These are phyloP conservation scores for Lyophyllum shimeji DNA, from an alignment of 768 basidiomycete species.

Conservation along the genomic window DNA sequence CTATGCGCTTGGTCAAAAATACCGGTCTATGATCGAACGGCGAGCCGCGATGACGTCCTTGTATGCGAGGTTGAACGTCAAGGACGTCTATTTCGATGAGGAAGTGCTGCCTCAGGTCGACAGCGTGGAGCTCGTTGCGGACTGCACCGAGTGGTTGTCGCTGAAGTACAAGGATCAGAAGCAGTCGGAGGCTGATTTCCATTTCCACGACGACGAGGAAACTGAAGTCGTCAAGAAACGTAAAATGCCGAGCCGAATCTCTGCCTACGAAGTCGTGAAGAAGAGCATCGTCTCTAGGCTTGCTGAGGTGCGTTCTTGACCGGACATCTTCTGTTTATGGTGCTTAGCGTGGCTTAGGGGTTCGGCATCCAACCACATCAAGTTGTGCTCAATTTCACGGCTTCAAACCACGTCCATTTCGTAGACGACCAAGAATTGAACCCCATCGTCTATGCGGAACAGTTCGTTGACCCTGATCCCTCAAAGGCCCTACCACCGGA, in stretches of 20 bases:
- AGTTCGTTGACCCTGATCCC: slow-evolving; percentile 74
- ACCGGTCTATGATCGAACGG: slow-evolving; percentile 81
- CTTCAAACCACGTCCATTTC: slow-evolving; percentile 59
- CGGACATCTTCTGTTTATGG: not conserved
- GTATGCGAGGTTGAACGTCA: slow-evolving; percentile 66
- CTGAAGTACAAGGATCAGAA: slow-evolving; percentile 82
- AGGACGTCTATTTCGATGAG: slow-evolving; percentile 75
- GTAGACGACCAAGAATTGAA: slow-evolving; percentile 80
- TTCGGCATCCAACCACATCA: slow-evolving; percentile 83
- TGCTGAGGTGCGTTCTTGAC: slow-evolving; percentile 62
- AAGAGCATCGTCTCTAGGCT: slow-evolving; percentile 75
- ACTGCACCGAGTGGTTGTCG: slow-evolving; percentile 87
- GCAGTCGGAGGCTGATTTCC: slow-evolving; percentile 58
- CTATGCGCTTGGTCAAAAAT: slow-evolving; percentile 85
- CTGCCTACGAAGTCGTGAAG: slow-evolving; percentile 82
- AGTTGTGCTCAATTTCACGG: slow-evolving; percentile 81
- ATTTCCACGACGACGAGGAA: slow-evolving; percentile 73
- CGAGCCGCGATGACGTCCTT: slow-evolving; percentile 58
- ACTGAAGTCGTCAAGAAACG: slow-evolving; percentile 53
- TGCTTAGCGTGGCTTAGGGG: slow-evolving; percentile 45
- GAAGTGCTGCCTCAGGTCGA: slow-evolving; percentile 68
- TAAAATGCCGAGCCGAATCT: slow-evolving; percentile 82
- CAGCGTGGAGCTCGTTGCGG: slow-evolving; percentile 86
- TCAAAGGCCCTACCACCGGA: slow-evolving; percentile 56
- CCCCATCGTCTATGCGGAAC: slow-evolving; percentile 82